Percentiles rank a stretch among this genome's conserved stretches.
phyloP scores from a whole-genome alignment of 2,329 filamentous ascomycete species.

The Cladosporium sp. region DNA sequence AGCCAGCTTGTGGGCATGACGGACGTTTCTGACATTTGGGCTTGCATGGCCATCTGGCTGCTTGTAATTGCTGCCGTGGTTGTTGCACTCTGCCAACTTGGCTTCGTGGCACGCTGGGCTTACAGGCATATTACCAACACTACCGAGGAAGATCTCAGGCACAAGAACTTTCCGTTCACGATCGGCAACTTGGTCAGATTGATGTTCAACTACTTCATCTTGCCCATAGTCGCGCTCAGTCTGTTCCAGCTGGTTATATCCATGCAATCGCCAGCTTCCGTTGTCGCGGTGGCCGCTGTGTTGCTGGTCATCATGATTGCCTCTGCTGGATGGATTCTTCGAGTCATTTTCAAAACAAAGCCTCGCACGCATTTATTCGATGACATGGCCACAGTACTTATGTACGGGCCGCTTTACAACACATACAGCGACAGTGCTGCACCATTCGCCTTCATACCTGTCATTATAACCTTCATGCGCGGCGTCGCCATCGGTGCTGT shows the following conservation, averaged over 20 bases:
- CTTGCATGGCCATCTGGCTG: constrained; percentile 89
- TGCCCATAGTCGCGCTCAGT: constrained; percentile 81
- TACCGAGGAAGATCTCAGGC: constrained; percentile 78
- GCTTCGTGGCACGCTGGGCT: constrained; percentile 72
- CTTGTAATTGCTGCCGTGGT: constrained; percentile 68
- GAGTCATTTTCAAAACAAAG: constrained; percentile 72
- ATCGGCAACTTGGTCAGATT: constrained; percentile 62
- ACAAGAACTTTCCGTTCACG: constrained; percentile 85
- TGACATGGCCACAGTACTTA: constrained; percentile 80
- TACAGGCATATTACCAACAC: constrained; percentile 67
- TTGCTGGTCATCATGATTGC: constrained; percentile 68
- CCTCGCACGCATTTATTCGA: constrained; percentile 88
- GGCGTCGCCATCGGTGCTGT: constrained; percentile 89
- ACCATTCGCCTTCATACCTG: constrained; percentile 81
- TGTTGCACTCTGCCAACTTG: constrained; percentile 67
- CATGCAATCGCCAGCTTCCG: constrained; percentile 60
- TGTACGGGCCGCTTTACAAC: constrained; percentile 93
- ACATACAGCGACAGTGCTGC: constrained; percentile 93
- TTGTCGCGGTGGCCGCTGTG: constrained; percentile 70
- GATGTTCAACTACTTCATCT: constrained; percentile 85
- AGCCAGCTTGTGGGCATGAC: constrained; percentile 80
- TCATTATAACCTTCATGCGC: constrained; percentile 77
- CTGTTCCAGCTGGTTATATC: constrained; percentile 87
- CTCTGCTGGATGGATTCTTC: constrained; percentile 74
- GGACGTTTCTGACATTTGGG: constrained; percentile 77